Evolutionary conservation across 208 protist species (phyloP), one percentile per base, ranked within the genome.

Genomic region (Wallacemonas rigidus): DNA sequence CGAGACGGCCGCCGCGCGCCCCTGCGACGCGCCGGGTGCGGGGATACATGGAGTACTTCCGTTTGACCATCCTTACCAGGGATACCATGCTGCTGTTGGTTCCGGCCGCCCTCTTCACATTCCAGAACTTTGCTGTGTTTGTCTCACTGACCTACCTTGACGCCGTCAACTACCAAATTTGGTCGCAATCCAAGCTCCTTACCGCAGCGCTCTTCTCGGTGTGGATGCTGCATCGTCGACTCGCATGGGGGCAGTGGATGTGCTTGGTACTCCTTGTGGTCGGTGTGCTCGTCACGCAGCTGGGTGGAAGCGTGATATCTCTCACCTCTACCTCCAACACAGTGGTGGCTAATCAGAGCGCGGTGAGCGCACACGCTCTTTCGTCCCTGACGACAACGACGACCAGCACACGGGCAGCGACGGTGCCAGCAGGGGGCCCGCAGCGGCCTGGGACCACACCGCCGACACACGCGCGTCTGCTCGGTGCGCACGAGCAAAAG

Each of bases 51-150:
- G 12, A 53, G n/a, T 77, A 79, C 67, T 70, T 95, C 51, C 62
- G 40, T 39, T 11, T 35, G 35, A 68, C 71, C 11, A 50, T 91
- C 2, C 61, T 81, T 44, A 74, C 71, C 38, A 75, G 75, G 53
- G 89, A 95, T 63, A 90, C 88, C 1, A 39, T 91, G 40, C 77
- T 82, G 44, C 68, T 95, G 39, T 50, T 83, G 1, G 67, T 95
- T 1, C 91, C 91, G 3, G 83, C 86, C 1, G 83, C 76, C 38
- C 80, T 95, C 40, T 95, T 91, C 67, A 93, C 82, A 2, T 47
- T 89, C 5, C 91, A 95, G 58, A 94, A 92, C 56, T 88, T 90
- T 65, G 71, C 91, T 36, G 63, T 89, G 54, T 94, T 94, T 75
- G 60, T 92, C 3, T 84, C 79, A 11, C 82, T 95, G 7, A 79